phyloP scores from a whole-genome alignment of 305 asterid genomes.

The Fraxinus floribunda region DNA sequence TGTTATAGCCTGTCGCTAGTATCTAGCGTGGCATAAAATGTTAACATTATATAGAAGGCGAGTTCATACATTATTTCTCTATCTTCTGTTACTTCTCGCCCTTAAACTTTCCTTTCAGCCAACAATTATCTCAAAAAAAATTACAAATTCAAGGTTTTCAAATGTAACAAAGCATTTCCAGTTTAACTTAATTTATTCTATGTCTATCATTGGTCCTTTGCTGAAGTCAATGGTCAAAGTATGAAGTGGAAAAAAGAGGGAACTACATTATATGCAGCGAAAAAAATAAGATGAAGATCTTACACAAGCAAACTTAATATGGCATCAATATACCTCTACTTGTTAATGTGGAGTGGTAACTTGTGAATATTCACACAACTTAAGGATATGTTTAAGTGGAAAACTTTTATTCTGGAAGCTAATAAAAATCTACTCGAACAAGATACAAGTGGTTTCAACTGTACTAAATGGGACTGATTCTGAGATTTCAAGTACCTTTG shows the following conservation, averaged over 20 bases:
- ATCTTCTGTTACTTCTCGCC: background rate
- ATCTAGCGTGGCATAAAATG: background rate
- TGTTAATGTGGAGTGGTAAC: too few relatives aligned
- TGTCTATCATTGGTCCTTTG: background rate
- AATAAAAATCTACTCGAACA: background rate
- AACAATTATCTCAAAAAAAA: background rate
- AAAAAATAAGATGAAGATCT: background rate
- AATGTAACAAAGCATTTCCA: background rate
- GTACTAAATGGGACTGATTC: constrained; percentile 13
- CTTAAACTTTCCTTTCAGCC: background rate
- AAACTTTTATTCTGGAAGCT: too few relatives aligned
- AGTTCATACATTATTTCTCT: background rate
- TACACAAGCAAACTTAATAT: background rate
- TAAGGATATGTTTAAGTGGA: too few relatives aligned
- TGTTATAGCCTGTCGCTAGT: background rate
- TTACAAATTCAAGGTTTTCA: background rate
- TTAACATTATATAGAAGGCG: background rate
- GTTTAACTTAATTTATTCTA: background rate
- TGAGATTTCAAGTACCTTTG: constrained; percentile 52
- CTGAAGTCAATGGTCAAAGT: background rate
- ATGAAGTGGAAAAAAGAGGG: background rate
- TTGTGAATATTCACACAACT: too few relatives aligned
- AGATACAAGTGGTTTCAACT: background rate
- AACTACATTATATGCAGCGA: background rate
- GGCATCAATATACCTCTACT: background rate